Conservation (phyloP, 148 eudicot species). For the Amaranthus hypochondriacus region DNA sequence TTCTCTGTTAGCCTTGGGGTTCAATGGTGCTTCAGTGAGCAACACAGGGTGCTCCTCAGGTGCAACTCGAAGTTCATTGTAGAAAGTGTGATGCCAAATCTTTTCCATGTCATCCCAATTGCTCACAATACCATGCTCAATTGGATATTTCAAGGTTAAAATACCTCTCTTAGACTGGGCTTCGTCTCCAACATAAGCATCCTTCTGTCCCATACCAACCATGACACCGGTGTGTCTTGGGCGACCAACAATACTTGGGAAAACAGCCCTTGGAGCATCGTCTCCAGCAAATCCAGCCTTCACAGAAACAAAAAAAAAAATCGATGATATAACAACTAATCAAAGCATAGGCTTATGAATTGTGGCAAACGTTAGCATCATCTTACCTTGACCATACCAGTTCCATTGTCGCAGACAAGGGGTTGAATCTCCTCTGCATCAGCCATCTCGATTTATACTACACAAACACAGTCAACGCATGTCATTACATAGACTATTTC, state of each 20-base stretch:
- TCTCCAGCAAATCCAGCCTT: slow-evolving; percentile 38
- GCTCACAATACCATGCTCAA: slow-evolving; percentile 51
- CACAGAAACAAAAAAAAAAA: neutral
- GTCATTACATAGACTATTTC: neutral
- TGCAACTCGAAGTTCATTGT: slow-evolving; percentile 65
- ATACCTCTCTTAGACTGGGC: slow-evolving; percentile 35
- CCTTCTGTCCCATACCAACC: slow-evolving; percentile 39
- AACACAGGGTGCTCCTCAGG: slow-evolving; percentile 58
- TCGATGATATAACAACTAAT: neutral
- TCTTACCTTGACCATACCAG: slow-evolving; percentile 34
- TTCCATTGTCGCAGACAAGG: slow-evolving; percentile 37
- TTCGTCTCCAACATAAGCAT: slow-evolving; percentile 36
- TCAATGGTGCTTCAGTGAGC: slow-evolving; percentile 55
- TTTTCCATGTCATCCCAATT: slow-evolving; percentile 62
- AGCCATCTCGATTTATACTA: slow-evolving; percentile 26
- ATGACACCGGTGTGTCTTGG: slow-evolving; percentile 38
- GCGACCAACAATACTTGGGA: slow-evolving; percentile 38
- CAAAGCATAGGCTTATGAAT: neutral
- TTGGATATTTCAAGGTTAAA: slow-evolving; percentile 37
- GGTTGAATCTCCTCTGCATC: slow-evolving; percentile 36
- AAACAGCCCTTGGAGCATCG: slow-evolving; percentile 33
- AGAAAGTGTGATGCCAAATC: slow-evolving; percentile 59
- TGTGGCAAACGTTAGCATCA: neutral
- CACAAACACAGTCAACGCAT: neutral
- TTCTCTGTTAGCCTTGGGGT: slow-evolving; percentile 52